Evolutionary conservation across 345 rosid species (phyloP).

Genomic region (Euphorbia peplus): DNA sequence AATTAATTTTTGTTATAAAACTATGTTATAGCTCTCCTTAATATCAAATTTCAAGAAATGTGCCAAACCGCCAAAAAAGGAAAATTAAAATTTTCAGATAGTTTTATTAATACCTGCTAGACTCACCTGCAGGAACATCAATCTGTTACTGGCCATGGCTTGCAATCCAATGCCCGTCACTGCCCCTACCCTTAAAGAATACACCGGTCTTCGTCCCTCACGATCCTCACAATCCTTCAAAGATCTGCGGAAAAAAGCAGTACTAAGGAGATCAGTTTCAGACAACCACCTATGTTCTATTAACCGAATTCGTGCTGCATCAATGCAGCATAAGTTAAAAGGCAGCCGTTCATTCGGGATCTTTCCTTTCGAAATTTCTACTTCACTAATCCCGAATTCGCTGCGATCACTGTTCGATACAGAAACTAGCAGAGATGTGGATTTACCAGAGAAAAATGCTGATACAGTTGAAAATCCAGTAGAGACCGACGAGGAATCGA

Average conservation of each 20-base stretch:
- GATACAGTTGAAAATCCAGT: conserved; percentile 18
- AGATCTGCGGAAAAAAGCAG: conserved; percentile 40
- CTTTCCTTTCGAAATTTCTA: conserved; percentile 56
- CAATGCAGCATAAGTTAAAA: conserved; percentile 48
- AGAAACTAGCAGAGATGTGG: conserved; percentile 40
- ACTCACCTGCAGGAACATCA: background rate
- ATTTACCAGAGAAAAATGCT: conserved; percentile 26
- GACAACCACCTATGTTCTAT: conserved; percentile 58
- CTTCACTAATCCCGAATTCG: conserved; percentile 51
- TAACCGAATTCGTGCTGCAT: conserved; percentile 40
- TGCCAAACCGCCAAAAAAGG: background rate
- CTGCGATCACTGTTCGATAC: conserved; percentile 55
- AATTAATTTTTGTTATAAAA: conserved; percentile 11
- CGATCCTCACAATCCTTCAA: conserved; percentile 51
- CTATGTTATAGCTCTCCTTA: background rate
- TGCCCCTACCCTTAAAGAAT: conserved; percentile 46
- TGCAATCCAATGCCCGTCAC: conserved; percentile 45
- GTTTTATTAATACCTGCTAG: background rate
- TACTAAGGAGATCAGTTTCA: conserved; percentile 55
- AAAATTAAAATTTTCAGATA: background rate
- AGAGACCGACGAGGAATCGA: conserved; percentile 28
- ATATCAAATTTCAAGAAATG: conserved; percentile 21
- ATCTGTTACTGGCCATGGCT: conserved; percentile 42
- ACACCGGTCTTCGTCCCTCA: conserved; percentile 52
- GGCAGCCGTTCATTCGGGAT: conserved; percentile 51